Base-by-base conservation (phyloP, 2,329 filamentous ascomycete species). In the Epichloe aotearoae region DNA sequence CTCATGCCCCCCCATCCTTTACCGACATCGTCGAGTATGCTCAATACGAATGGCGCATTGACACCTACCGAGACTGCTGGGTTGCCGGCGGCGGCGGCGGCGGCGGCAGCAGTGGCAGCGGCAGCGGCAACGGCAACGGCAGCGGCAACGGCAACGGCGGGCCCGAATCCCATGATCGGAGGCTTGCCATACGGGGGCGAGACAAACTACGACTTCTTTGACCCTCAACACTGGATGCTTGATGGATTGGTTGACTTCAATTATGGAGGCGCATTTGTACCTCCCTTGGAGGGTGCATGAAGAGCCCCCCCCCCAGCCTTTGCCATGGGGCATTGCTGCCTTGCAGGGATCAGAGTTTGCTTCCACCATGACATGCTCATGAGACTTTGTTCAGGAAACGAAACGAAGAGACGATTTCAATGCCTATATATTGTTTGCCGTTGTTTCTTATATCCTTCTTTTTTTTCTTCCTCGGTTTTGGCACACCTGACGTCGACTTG, bases 171-270 rank as follows among this genome's bases (percentile, higher is more conserved):
- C 59, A 71, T 79, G 61, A 69, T 79, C 48, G 66, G 66, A 26
- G 69, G 70, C 33, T 69, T 70, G 33, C 66, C 79, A 55, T 74
- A 75, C 57, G 84, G 86, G 55, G 75, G 78, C 56, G 77, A 86
- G 50, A 78, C 80, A 10, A 84, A 82, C 59, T 89, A 89, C 65
- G 87, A 95, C 64, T 88, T 94, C 54, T 95, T 95, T 62, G 89
- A 95, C 67, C 88, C 90, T 1, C 76, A 95, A 60, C 88, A 91
- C 65, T 96, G 90, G 90, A 88, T 95, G 73, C 72, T 96, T 53
- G 90, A 96, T 64, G 87, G 87, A 14, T 73, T 91, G 36, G 74
- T 93, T 53, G 86, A 90, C 62, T 85, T 91, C 62, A 87, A 86
- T 56, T 89, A 84, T 62, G 76, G 46, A 17, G 47, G 50, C 26